phyloP scores from a whole-genome alignment of 2,329 filamentous ascomycete species.

The Chlorencoelia australis region DNA sequence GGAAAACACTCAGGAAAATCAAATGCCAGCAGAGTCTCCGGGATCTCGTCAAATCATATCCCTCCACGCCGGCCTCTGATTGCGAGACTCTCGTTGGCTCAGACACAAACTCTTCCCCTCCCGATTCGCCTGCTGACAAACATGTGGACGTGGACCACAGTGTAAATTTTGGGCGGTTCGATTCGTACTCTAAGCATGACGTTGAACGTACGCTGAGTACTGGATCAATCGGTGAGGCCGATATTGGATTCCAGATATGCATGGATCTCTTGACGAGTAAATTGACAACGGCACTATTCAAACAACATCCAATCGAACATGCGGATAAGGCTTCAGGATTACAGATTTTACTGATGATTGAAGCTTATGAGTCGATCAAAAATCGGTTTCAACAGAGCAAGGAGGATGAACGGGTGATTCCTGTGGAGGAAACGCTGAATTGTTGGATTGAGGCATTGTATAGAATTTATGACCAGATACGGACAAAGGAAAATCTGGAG shows the following conservation, averaged over 20 bases:
- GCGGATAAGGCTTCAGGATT: constrained; percentile 18
- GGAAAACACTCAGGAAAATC: constrained; percentile 19
- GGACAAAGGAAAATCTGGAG: no score
- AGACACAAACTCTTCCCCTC: constrained; percentile 6
- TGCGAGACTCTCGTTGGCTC: constrained; percentile 12
- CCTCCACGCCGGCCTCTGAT: constrained; percentile 5
- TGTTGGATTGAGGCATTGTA: constrained; percentile 23
- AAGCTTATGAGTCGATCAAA: constrained; percentile 23
- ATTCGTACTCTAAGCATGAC: neutral
- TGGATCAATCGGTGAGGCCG: no score
- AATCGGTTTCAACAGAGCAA: constrained; percentile 16
- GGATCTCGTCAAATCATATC: constrained; percentile 14
- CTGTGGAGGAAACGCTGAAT: constrained; percentile 18
- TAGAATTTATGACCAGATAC: constrained; percentile 24
- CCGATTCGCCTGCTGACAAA: neutral
- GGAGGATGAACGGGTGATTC: constrained; percentile 12
- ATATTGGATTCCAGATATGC: constrained; percentile 22
- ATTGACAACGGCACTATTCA: constrained; percentile 16
- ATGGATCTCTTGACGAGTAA: constrained; percentile 22
- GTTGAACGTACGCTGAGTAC: neutral
- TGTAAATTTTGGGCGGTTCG: neutral
- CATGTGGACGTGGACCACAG: no score
- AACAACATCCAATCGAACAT: constrained; percentile 9
- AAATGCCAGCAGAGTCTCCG: constrained; percentile 23
- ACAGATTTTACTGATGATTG: constrained; percentile 25